Evolutionary conservation across 1,284 basidiomycete genomes (phyloP), one percentile per base, ranked within the genome.

Genomic region (Heterobasidion parviporum): DNA sequence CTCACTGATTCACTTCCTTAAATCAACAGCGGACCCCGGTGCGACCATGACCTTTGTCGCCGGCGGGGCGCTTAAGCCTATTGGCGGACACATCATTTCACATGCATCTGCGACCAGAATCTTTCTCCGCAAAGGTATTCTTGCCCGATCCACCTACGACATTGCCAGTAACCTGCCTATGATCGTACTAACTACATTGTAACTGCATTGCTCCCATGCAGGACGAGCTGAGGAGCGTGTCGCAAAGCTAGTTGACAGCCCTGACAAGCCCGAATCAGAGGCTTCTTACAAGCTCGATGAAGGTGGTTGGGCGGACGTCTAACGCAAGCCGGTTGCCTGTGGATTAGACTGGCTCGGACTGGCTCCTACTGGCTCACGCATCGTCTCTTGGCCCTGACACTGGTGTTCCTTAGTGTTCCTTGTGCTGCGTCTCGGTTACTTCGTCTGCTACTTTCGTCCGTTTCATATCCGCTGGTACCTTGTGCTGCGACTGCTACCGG

Each of bases 11-110:
- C 55, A 58, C 56, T 7, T 57, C 54, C 60, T 59, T 38, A 66
- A 49, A 63, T 68, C 12, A 55, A 50, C 34, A 89, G 90, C 94
- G 57, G 94, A 96, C 67, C 94, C 94, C 26, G 94, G 94, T 50
- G 94, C 94, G 49, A 92, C 90, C 0, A 93, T 94, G 79, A 94
- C 93, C 58, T 96, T 96, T 65, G 93, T 94, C 38, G 92, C 92
- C 33, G 91, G 91, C 33, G 87, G 90, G 38, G 89, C 87, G 32
- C 77, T 92, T 45, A 94, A 93, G 69, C 89, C 91, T 12, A 90
- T 94, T 46, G 92, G 90, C 36, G 91, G 91, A 0, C 91, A 93
- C 65, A 90, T 93, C 57, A 72, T 93, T 48, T 92, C 91, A 1
- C 91, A 94, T 68, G 89, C 92, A 10, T 92, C 89, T 7, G 84